phyloP scores from a whole-genome alignment of 495 filamentous ascomycete genomes.

The Penicillium manginii region DNA sequence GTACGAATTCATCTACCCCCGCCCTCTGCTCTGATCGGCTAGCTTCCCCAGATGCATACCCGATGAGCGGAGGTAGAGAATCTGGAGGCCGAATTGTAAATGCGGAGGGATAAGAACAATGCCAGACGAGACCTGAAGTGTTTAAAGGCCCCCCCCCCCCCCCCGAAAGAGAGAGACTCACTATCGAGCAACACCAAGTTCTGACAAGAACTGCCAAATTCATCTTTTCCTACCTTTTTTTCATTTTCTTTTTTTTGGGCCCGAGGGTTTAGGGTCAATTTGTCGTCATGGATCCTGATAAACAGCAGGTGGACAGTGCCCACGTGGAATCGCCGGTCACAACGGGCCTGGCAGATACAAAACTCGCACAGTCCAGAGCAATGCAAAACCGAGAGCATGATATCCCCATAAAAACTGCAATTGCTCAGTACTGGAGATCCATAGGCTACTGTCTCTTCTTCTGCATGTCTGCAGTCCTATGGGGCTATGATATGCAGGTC shows the following conservation, averaged over 20 bases:
- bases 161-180: no score
- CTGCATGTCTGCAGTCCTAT: slow-evolving; percentile 14
- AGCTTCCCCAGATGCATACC: slow-evolving; percentile 13
- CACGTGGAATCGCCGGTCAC: slow-evolving; percentile 9
- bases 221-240: not conserved
- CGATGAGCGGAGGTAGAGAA: not conserved
- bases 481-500: slow-evolving; percentile 48
- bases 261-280: not conserved
- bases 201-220: not conserved
- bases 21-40: slow-evolving; percentile 3
- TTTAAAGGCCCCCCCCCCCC: not conserved
- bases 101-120: slow-evolving; percentile 4
- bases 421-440: slow-evolving; percentile 6
- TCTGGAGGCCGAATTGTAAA: slow-evolving; percentile 1
- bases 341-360: not conserved
- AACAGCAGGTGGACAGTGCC: slow-evolving; percentile 5
- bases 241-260: not conserved
- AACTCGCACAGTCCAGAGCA: not conserved
- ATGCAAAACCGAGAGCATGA: not conserved
- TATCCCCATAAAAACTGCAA: slow-evolving; percentile 6
- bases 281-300: slow-evolving; percentile 6
- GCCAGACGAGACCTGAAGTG: not conserved
- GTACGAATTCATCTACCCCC: not conserved
- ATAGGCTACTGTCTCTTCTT: slow-evolving; percentile 12
- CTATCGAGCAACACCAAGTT: not conserved